Evolutionary conservation across 129 eudicot genomes (phyloP), one percentile per base, ranked within the genome.

Genomic region (carrot (Daucus carota)): DNA sequence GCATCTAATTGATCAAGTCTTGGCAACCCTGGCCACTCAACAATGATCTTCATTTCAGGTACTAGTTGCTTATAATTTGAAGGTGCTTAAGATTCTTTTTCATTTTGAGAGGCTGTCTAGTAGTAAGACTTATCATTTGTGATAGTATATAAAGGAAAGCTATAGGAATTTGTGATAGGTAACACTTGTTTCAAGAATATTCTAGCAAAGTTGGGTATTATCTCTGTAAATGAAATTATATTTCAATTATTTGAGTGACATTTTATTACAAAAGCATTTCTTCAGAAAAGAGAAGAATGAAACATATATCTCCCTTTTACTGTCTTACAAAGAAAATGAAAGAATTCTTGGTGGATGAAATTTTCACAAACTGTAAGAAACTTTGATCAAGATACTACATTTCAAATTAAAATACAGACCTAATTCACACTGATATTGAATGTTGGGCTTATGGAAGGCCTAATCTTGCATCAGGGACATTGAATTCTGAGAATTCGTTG

Each of bases 11-110:
- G 65, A n/a, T 57, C 31, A 26, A 1, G 4, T 40, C 9, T n/a
- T 57, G 48, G 63, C 63, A 54, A 54, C 63, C 14, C 14, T n/a
- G 65, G 65, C 65, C 65, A 57, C 24, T 57, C 65, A 57, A 10
- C 10, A 57, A 31, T 57, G 65, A 57, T 24, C 31, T 57, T n/a
- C 32, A 57, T 57, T n/a, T 57, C 65, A 57, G 65, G 65, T 63
- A 63, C 70, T 63, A 63, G 8, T 63, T 29, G 70, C 40, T 63
- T 63, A 63, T 63, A 29, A 57, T 26, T 63, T 63, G 34, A 63
- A 63, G 44, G 32, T 33, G 77, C 33, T 52, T 33, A 34, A 73
- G 76, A 73, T 73, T 45, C 76, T 9, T 57, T 57, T 46, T 73
- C 70, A 29, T 29, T 28, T 63, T 63, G 70, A 63, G 40, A 63